Percentiles rank a stretch among this genome's conserved stretches.
Evolutionary conservation across 352 stramenopile genomes (phyloP).

Genomic region (Phytophthora litchii): DNA sequence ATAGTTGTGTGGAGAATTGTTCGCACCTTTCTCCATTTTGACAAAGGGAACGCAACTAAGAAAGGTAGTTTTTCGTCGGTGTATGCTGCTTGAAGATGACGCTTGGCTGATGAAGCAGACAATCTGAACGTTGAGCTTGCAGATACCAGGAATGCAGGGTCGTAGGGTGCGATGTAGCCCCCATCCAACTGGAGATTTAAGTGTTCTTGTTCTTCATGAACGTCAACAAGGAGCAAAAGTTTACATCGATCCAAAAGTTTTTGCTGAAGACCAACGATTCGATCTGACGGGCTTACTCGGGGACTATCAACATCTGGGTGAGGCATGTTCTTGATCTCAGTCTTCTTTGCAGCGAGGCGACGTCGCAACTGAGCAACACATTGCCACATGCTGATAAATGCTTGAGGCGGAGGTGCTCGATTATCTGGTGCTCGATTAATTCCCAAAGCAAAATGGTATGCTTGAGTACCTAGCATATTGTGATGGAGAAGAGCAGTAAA

Average conservation of each 20-base stretch:
- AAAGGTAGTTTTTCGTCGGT: conserved; percentile 38
- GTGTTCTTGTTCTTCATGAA: conserved; percentile 42
- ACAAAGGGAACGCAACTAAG: conserved; percentile 46
- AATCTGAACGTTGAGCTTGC: conserved; percentile 18
- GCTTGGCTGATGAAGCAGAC: conserved; percentile 22
- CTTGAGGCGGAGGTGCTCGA: conserved; percentile 18
- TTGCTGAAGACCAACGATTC: conserved; percentile 32
- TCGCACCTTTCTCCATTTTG: conserved; percentile 53
- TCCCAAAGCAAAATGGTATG: conserved; percentile 38
- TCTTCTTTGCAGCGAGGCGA: conserved; percentile 48
- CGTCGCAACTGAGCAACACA: conserved; percentile 59
- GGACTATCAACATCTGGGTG: background rate
- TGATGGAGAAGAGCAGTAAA: conserved; percentile 74
- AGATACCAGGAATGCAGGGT: conserved; percentile 35
- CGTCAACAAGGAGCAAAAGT: conserved; percentile 41
- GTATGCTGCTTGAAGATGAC: conserved; percentile 40
- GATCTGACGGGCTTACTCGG: conserved; percentile 9
- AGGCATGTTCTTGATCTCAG: conserved; percentile 41
- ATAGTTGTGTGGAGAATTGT: conserved; percentile 43
- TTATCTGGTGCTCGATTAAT: background rate
- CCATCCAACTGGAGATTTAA: conserved; percentile 33
- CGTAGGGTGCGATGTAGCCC: conserved; percentile 39
- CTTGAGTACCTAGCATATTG: conserved; percentile 33
- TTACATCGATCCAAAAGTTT: conserved; percentile 50
- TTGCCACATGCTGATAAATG: conserved; percentile 49